These are phyloP conservation scores for Hanseniaspora valbyensis DNA, from an alignment of 805 yeast species.

Conservation along the genomic window DNA sequence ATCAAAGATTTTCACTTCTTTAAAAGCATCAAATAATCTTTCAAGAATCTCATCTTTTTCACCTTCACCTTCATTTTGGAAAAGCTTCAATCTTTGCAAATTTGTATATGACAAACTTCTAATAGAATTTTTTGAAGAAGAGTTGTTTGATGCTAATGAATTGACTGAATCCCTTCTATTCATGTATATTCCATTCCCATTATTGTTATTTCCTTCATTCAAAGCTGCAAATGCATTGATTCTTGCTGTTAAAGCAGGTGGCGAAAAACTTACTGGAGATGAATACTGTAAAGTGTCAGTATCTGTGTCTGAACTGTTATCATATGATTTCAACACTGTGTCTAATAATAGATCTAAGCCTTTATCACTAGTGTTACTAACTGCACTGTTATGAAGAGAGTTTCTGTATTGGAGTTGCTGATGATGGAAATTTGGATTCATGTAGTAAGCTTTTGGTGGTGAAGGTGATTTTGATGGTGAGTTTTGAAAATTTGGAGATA, in stretches of 20 bases:
- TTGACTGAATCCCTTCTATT: not conserved
- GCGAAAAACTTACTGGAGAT: not conserved
- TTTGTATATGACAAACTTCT: conserved; percentile 4
- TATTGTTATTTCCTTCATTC: not conserved
- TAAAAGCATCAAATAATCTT: conserved; percentile 2
- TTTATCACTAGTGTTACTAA: not conserved
- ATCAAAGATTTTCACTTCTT: conserved; percentile 3
- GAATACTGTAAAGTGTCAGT: not conserved
- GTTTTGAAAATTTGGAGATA: not conserved
- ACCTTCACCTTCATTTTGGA: not conserved
- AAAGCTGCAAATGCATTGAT: not conserved
- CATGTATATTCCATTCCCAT: too few relatives aligned
- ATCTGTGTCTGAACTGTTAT: not conserved
- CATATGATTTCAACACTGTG: not conserved
- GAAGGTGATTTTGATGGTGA: not conserved
- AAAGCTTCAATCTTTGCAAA: not conserved
- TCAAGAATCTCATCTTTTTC: not conserved
- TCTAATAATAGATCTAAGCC: not conserved
- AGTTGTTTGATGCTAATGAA: not conserved
- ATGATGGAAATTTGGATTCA: not conserved
- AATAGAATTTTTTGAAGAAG: not conserved
- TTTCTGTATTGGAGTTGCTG: not conserved
- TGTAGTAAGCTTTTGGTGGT: too few relatives aligned
- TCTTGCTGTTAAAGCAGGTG: not conserved
- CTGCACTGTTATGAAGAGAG: not conserved